A percentile compares a stretch with the other conserved stretches of the same genome.
Evolutionary conservation across 495 filamentous ascomycete species (phyloP).

Genomic region (Penicillium verhagenii): DNA sequence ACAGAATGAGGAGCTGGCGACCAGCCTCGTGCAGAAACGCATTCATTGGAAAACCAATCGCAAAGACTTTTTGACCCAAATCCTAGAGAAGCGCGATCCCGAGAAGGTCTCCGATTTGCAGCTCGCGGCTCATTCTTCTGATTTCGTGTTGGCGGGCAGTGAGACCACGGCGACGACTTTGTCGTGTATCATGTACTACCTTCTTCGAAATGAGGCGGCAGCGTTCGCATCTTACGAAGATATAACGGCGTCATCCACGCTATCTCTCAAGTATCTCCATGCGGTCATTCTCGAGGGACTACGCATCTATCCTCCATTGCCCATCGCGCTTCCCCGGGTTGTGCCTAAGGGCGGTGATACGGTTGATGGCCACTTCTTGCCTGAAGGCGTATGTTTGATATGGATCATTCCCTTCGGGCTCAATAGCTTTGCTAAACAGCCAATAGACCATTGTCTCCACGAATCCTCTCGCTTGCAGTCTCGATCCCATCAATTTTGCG

Average conservation of each 20-base stretch:
- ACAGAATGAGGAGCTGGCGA: background rate
- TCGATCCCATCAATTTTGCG: constrained; percentile 31
- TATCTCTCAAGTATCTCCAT: constrained; percentile 28
- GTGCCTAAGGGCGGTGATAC: constrained; percentile 28
- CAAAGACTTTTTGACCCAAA: background rate
- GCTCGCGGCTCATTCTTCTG: background rate
- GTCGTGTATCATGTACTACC: constrained; percentile 47
- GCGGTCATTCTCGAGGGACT: constrained; percentile 45
- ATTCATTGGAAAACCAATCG: background rate
- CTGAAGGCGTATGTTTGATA: constrained; percentile 18
- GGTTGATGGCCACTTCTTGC: constrained; percentile 32
- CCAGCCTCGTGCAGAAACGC: background rate
- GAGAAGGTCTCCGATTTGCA: background rate
- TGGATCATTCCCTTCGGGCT: background rate
- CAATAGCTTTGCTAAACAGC: background rate
- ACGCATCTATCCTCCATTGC: constrained; percentile 40
- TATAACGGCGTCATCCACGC: constrained; percentile 43
- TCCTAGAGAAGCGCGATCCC: background rate
- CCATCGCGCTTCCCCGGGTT: constrained; percentile 24
- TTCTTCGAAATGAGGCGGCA: constrained; percentile 39
- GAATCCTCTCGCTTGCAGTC: constrained; percentile 35
- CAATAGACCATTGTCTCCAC: constrained; percentile 31
- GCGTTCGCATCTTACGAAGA: constrained; percentile 34
- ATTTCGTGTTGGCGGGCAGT: constrained; percentile 44
- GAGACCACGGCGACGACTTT: constrained; percentile 58